Conservation (phyloP, 2,329 filamentous ascomycete genomes). For the Neodidymelliopsis sp. region DNA sequence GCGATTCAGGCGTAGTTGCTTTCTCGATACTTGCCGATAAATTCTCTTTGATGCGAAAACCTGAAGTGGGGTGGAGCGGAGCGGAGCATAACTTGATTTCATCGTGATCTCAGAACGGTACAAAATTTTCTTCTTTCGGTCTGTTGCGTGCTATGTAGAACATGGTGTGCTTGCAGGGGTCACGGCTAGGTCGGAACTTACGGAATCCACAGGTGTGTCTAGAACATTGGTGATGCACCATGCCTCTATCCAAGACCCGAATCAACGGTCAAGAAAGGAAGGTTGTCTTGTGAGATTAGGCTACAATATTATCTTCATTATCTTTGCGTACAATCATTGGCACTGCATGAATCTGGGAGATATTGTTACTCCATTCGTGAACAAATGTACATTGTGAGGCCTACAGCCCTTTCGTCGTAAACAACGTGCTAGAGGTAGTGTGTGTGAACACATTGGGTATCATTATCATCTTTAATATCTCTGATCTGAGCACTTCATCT, state of each 20-base stretch:
- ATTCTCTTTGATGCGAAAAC: background rate
- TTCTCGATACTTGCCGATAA: background rate
- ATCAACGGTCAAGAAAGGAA: background rate
- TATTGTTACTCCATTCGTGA: background rate
- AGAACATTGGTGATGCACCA: slow-evolving; percentile 3
- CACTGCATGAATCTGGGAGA: background rate
- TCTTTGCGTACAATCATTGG: no score
- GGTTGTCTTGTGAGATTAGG: background rate
- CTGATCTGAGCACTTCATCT: slow-evolving; percentile 44
- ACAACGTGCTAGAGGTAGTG: slow-evolving; percentile 1
- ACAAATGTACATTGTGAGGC: background rate
- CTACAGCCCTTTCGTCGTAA: background rate
- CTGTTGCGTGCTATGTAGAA: slow-evolving; percentile 4
- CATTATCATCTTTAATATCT: slow-evolving; percentile 20
- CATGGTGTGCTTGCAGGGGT: slow-evolving; percentile 5
- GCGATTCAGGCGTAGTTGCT: background rate
- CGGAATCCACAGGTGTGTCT: slow-evolving; percentile 2
- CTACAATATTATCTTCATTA: background rate
- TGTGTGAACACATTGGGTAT: slow-evolving; percentile 16
- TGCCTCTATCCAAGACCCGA: background rate
- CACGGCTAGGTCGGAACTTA: slow-evolving; percentile 15
- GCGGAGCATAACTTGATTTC: slow-evolving; percentile 1
- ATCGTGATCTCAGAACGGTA: slow-evolving; percentile 13
- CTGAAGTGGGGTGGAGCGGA: background rate
- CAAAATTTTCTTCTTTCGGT: slow-evolving; percentile 2